Conservation (phyloP, 1,284 basidiomycete genomes). For the Leccinum olivaceoglutinosum region DNA sequence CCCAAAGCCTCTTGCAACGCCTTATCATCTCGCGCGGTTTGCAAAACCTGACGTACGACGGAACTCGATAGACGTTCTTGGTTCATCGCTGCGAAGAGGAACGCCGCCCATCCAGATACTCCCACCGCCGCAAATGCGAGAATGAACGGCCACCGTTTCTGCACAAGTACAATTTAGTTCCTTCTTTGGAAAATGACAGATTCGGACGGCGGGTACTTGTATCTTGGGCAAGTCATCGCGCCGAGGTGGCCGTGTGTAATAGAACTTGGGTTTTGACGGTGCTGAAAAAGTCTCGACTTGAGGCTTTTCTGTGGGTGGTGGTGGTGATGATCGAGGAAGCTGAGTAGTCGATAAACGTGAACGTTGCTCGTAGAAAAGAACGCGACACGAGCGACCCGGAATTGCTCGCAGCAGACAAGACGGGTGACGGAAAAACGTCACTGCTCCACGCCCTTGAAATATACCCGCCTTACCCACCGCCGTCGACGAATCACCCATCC, state of each 20-base stretch:
- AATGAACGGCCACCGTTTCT: slow-evolving; percentile 57
- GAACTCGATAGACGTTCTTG: slow-evolving; percentile 75
- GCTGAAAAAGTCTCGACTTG: slow-evolving; percentile 27
- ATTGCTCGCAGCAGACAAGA: neutral
- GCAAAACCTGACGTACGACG: slow-evolving; percentile 60
- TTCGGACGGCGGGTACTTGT: slow-evolving; percentile 25
- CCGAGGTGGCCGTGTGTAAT: slow-evolving; percentile 30
- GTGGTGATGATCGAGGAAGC: slow-evolving; percentile 19
- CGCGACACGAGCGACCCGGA: slow-evolving; percentile 6
- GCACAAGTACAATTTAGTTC: neutral
- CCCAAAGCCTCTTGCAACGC: slow-evolving; percentile 52
- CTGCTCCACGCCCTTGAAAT: slow-evolving; percentile 30
- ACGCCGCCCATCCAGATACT: slow-evolving; percentile 58
- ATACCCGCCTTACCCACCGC: slow-evolving; percentile 62
- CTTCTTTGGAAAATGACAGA: neutral
- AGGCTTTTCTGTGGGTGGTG: slow-evolving; percentile 21
- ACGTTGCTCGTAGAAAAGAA: slow-evolving; percentile 10
- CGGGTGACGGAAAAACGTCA: neutral
- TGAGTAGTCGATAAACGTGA: slow-evolving; percentile 17
- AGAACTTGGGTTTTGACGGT: slow-evolving; percentile 32
- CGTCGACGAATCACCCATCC: slow-evolving; percentile 57
- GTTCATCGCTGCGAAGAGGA: slow-evolving; percentile 66
- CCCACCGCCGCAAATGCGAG: slow-evolving; percentile 48
- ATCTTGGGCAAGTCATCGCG: slow-evolving; percentile 40
- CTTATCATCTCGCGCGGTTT: slow-evolving; percentile 47